phyloP scores from a whole-genome alignment of 2,329 filamentous ascomycete species.

The Leptographium radiaticola region DNA sequence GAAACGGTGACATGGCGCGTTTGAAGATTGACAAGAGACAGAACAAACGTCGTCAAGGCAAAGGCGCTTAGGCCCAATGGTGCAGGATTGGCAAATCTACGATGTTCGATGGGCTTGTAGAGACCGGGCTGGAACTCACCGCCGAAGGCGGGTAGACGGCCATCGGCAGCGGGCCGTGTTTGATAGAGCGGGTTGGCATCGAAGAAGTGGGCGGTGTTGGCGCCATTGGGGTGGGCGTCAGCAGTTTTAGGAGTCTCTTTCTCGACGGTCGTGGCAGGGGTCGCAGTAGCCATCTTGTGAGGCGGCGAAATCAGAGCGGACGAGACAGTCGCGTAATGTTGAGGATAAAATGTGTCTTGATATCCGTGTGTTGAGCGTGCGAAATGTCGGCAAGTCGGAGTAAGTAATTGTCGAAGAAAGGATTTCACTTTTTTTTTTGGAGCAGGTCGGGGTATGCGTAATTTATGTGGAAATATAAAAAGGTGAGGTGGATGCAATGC shows the following conservation, averaged over 20 bases:
- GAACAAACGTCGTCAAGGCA: conserved; percentile 70
- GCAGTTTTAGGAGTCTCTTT: conserved; percentile 6
- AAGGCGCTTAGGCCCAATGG: conserved; percentile 67
- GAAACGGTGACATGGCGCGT: conserved; percentile 45
- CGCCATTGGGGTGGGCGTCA: conserved; percentile 2
- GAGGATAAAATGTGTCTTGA: not conserved
- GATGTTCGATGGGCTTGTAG: conserved; percentile 49
- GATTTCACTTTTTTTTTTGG: not conserved
- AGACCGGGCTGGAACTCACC: conserved; percentile 61
- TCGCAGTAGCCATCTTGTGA: conserved; percentile 5
- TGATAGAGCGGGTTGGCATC: conserved; percentile 26
- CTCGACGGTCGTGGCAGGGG: conserved; percentile 2
- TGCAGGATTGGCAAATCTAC: conserved; percentile 69
- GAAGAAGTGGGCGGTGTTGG: conserved; percentile 2
- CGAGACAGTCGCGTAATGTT: not conserved
- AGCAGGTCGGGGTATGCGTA: not conserved
- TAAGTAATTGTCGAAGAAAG: too few relatives aligned
- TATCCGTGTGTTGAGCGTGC: not conserved
- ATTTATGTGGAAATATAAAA: not conserved
- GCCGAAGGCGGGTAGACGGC: conserved; percentile 47
- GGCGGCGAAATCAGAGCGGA: not conserved
- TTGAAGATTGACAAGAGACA: conserved; percentile 61
- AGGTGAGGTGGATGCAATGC: too few relatives aligned
- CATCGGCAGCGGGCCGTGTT: conserved; percentile 20
- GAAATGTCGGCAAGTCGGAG: too few relatives aligned